phyloP scores from a whole-genome alignment of 495 filamentous ascomycete genomes.

The Xylaria intraflava region DNA sequence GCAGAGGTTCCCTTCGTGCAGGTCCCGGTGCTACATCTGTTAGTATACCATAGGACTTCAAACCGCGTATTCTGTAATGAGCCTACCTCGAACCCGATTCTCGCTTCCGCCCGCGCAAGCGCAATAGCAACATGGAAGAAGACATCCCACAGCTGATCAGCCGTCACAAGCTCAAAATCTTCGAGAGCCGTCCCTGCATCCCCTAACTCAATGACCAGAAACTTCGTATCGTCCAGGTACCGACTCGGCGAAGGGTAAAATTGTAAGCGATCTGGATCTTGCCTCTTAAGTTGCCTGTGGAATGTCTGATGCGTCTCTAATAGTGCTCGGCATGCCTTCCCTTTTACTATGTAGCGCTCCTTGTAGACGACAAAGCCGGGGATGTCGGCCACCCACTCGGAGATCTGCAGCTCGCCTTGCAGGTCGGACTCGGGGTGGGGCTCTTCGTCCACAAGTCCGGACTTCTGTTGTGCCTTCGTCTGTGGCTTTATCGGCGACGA shows the following conservation, averaged over 20 bases:
- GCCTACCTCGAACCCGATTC: slow-evolving; percentile 64
- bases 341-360: slow-evolving; percentile 65
- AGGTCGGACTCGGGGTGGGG: slow-evolving; percentile 38
- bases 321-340: slow-evolving; percentile 57
- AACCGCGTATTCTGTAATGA: not conserved
- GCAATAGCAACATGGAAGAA: slow-evolving; percentile 76
- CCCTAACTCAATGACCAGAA: slow-evolving; percentile 79
- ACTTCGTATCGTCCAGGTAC: slow-evolving; percentile 63
- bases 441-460: slow-evolving; percentile 43
- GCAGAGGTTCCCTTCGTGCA: slow-evolving; percentile 86
- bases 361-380: slow-evolving; percentile 93
- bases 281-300: slow-evolving; percentile 52
- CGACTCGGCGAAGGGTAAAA: slow-evolving; percentile 56
- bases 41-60: slow-evolving; percentile 13
- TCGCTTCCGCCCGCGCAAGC: slow-evolving; percentile 67
- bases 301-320: slow-evolving; percentile 57
- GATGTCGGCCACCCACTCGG: slow-evolving; percentile 67
- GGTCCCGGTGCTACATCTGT: slow-evolving; percentile 61
- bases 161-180: slow-evolving; percentile 44
- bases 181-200: slow-evolving; percentile 79
- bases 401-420: slow-evolving; percentile 60
- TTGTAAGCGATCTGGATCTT: slow-evolving; percentile 52
- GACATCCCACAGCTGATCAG: slow-evolving; percentile 71
- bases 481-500: slow-evolving; percentile 39
- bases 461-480: slow-evolving; percentile 40